These are phyloP conservation scores for Linnemannia zychae DNA, from an alignment of 192 early-diverging fungal genomes.

Conservation along the genomic window DNA sequence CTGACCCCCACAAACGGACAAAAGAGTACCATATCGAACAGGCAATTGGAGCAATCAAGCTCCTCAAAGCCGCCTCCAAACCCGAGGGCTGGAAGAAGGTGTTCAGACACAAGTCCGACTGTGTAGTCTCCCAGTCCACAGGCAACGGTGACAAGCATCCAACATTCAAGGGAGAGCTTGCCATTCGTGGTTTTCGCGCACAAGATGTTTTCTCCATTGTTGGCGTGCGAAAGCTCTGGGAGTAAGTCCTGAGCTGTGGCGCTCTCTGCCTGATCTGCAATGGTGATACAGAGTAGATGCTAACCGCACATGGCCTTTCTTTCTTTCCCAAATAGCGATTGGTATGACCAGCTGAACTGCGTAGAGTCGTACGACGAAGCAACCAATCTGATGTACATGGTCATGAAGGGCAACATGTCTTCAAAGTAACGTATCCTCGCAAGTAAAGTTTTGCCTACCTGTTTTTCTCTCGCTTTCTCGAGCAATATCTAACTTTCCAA, in stretches of 20 bases:
- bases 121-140: slow-evolving; percentile 64
- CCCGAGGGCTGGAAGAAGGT: slow-evolving; percentile 66
- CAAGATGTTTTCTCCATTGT: slow-evolving; percentile 70
- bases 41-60: slow-evolving; percentile 61
- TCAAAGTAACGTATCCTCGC: slow-evolving; percentile 52
- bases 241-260: slow-evolving; percentile 40
- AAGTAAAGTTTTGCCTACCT: background rate
- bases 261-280: background rate
- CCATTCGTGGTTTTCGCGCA: slow-evolving; percentile 63
- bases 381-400: slow-evolving; percentile 53
- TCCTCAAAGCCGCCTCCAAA: slow-evolving; percentile 59
- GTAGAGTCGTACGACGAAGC: slow-evolving; percentile 52
- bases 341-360: slow-evolving; percentile 51
- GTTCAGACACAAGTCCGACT: slow-evolving; percentile 65
- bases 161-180: slow-evolving; percentile 64
- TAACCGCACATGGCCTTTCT: background rate
- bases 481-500: background rate
- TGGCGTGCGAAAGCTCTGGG: slow-evolving; percentile 69
- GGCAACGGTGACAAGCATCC: slow-evolving; percentile 63
- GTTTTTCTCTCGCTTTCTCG: slow-evolving; percentile 1
- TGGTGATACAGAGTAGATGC: background rate
- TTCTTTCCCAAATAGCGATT: slow-evolving; percentile 38
- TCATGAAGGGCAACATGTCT: slow-evolving; percentile 51
- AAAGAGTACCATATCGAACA: slow-evolving; percentile 62
- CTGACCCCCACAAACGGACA: slow-evolving; percentile 47